These are phyloP conservation scores for Fraxinus anomala DNA, from an alignment of 257 asterid species.

Conservation along the genomic window DNA sequence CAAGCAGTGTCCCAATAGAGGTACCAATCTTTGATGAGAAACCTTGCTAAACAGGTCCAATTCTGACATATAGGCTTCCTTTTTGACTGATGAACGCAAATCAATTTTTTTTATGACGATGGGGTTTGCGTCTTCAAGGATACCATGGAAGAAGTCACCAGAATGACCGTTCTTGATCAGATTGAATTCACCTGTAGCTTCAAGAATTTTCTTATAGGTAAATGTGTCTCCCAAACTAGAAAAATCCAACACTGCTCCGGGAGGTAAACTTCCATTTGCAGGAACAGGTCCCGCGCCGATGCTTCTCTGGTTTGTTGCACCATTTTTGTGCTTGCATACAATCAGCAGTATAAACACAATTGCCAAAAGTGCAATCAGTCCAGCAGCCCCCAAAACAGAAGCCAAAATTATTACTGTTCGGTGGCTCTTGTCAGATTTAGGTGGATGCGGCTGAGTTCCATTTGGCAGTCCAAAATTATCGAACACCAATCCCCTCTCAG, in stretches of 20 bases:
- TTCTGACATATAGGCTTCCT: constrained; percentile 62
- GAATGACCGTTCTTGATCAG: constrained; percentile 80
- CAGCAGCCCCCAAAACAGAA: constrained; percentile 70
- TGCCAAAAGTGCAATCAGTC: constrained; percentile 49
- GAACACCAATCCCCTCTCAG: constrained; percentile 61
- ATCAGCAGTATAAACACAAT: constrained; percentile 39
- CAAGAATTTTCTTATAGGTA: constrained; percentile 80
- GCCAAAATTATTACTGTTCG: constrained; percentile 57
- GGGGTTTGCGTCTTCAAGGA: constrained; percentile 72
- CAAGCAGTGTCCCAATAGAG: constrained; percentile 84
- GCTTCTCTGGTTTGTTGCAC: constrained; percentile 53
- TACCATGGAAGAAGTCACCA: constrained; percentile 73
- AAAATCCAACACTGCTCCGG: constrained; percentile 50
- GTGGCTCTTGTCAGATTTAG: constrained; percentile 42
- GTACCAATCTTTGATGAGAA: constrained; percentile 78
- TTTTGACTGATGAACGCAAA: constrained; percentile 52
- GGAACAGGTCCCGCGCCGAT: constrained; percentile 71
- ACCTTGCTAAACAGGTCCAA: constrained; percentile 67
- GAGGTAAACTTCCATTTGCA: constrained; percentile 48
- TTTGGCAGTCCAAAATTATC: constrained; percentile 78
- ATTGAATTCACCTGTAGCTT: constrained; percentile 68
- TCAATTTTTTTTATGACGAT: constrained; percentile 70
- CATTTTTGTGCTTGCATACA: constrained; percentile 60
- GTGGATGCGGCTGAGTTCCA: constrained; percentile 43
- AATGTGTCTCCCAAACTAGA: constrained; percentile 69